phyloP scores from a whole-genome alignment of 805 yeast species.

The Suhomyces xylopsoci region DNA sequence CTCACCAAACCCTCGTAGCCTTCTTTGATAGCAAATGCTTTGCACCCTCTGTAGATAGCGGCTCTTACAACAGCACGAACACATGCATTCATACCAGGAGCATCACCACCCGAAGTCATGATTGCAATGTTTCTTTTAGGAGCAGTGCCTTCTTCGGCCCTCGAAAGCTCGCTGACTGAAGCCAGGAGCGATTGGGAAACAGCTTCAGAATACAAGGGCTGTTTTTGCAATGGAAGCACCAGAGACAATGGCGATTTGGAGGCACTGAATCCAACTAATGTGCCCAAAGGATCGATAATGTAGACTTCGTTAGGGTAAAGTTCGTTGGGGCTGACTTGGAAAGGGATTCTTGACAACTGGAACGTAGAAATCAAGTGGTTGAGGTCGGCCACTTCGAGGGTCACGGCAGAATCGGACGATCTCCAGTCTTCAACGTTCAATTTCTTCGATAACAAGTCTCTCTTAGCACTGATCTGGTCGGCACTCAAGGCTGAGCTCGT shows the following conservation, averaged over 20 bases:
- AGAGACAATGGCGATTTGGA: slow-evolving; percentile 54
- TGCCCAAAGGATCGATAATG: slow-evolving; percentile 80
- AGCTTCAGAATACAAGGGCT: slow-evolving; percentile 13
- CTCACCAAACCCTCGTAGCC: slow-evolving; percentile 91
- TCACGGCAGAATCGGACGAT: slow-evolving; percentile 39
- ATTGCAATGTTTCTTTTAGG: slow-evolving; percentile 71
- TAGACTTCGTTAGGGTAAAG: slow-evolving; percentile 73
- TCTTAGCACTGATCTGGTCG: slow-evolving; percentile 17
- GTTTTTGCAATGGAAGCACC: slow-evolving; percentile 39
- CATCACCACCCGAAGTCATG: slow-evolving; percentile 98
- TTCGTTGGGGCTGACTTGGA: slow-evolving; percentile 68
- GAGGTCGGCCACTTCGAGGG: slow-evolving; percentile 46
- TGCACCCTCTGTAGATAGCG: slow-evolving; percentile 84
- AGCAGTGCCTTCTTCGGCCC: slow-evolving; percentile 7
- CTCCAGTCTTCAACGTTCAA: slow-evolving; percentile 48
- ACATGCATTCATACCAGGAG: slow-evolving; percentile 97
- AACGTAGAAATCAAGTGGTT: slow-evolving; percentile 35
- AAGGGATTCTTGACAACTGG: slow-evolving; percentile 26
- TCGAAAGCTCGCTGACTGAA: slow-evolving; percentile 17
- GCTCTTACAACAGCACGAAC: slow-evolving; percentile 95
- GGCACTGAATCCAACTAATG: slow-evolving; percentile 74
- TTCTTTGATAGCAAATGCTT: slow-evolving; percentile 86
- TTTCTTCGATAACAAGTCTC: slow-evolving; percentile 9
- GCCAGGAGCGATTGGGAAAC: slow-evolving; percentile 17
- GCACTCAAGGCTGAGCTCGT: slow-evolving; percentile 13